Evolutionary conservation across 768 basidiomycete species (phyloP).

Genomic region (Cystobasidium onofrii): DNA sequence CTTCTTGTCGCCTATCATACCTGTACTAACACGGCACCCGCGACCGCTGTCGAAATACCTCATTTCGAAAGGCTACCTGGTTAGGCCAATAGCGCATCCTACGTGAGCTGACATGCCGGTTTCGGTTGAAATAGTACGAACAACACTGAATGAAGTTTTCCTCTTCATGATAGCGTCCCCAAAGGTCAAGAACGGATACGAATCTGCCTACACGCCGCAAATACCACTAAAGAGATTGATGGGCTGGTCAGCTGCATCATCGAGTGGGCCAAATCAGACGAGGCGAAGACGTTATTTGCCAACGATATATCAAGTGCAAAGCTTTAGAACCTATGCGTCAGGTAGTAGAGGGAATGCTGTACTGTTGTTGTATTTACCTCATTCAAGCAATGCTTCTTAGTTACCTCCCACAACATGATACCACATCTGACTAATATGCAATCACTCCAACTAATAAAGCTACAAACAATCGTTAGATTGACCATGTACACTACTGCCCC

Average conservation of each 20-base stretch:
- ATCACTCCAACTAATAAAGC: not conserved
- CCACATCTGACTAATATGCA: not conserved
- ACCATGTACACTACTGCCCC: too few relatives aligned
- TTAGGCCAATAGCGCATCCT: constrained; percentile 52
- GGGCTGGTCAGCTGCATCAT: constrained; percentile 52
- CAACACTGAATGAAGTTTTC: too few relatives aligned
- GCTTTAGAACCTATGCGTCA: not conserved
- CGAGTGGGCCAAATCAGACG: constrained; percentile 40
- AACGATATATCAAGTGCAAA: not conserved
- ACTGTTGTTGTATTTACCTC: too few relatives aligned
- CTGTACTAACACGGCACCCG: constrained; percentile 67
- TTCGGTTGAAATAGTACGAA: too few relatives aligned
- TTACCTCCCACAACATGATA: not conserved
- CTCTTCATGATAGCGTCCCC: constrained; percentile 52
- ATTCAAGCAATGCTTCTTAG: not conserved
- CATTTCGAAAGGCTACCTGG: constrained; percentile 44
- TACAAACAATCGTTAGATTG: not conserved
- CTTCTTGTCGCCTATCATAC: constrained; percentile 65
- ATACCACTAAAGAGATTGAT: constrained; percentile 59
- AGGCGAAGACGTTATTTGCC: not conserved
- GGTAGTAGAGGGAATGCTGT: not conserved
- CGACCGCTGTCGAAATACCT: constrained; percentile 68
- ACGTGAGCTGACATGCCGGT: too few relatives aligned
- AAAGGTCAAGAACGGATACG: constrained; percentile 74
- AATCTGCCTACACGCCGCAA: constrained; percentile 77